A percentile compares a stretch with the other conserved stretches of the same genome.
These are phyloP conservation scores for Vitis riparia DNA, from an alignment of 164 flowering plant genomes.

Conservation along the genomic window DNA sequence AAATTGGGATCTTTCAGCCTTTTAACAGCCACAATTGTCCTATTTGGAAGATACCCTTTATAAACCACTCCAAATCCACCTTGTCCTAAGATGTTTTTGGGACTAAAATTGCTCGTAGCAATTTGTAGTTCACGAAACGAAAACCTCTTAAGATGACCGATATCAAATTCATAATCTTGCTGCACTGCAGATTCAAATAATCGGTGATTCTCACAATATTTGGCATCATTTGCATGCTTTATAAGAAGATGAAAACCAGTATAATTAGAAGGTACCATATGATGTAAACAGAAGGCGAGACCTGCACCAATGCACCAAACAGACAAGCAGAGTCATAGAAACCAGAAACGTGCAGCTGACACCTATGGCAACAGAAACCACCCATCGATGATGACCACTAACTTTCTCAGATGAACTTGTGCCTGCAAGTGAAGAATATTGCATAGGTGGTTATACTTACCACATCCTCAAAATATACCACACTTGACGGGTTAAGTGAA, in stretches of 20 bases:
- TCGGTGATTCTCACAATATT: conserved; percentile 5
- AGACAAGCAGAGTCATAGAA: conserved; percentile 50
- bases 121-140: conserved; percentile 77
- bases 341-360: conserved; percentile 58
- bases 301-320: conserved; percentile 69
- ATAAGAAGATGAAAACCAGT: not conserved
- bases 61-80: conserved; percentile 97
- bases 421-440: conserved; percentile 39
- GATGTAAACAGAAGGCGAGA: conserved; percentile 48
- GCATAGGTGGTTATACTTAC: not conserved
- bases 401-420: conserved; percentile 32
- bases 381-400: conserved; percentile 44
- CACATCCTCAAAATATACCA: conserved; percentile 4
- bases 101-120: conserved; percentile 78
- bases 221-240: not conserved
- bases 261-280: conserved; percentile 50
- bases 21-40: conserved; percentile 81
- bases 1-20: conserved; percentile 83
- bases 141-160: conserved; percentile 80
- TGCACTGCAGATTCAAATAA: conserved; percentile 56
- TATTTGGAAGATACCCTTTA: conserved; percentile 77
- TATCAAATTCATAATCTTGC: conserved; percentile 79
- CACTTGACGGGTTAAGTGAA: not conserved
- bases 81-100: conserved; percentile 80
- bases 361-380: conserved; percentile 53